Conservation (phyloP, 768 basidiomycete species). For the Sistotremastrum niveocremeum region DNA sequence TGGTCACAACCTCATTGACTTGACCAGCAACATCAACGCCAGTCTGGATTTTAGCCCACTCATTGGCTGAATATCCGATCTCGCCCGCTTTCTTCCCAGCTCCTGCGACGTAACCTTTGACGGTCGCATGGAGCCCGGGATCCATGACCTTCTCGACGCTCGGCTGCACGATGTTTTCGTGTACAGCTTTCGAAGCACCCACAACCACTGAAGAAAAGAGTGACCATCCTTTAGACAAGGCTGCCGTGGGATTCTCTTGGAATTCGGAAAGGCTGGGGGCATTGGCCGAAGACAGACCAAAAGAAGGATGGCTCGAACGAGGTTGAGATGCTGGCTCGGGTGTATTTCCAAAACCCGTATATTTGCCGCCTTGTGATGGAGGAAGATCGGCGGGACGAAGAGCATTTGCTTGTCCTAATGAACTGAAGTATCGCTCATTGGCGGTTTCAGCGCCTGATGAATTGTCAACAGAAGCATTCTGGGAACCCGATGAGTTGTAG, state of each 20-base stretch:
- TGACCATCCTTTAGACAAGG: conserved; percentile 91
- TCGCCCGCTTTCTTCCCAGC: conserved; percentile 50
- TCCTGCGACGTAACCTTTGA: conserved; percentile 59
- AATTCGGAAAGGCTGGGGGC: conserved; percentile 71
- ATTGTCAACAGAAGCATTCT: conserved; percentile 29
- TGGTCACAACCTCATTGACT: conserved; percentile 55
- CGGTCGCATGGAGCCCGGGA: conserved; percentile 61
- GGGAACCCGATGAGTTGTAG: conserved; percentile 29
- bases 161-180: conserved; percentile 84
- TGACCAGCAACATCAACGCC: conserved; percentile 81
- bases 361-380: conserved; percentile 88
- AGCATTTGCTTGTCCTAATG: conserved; percentile 73
- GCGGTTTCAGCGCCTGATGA: conserved; percentile 49
- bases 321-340: conserved; percentile 38
- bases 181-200: conserved; percentile 66
- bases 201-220: conserved; percentile 78
- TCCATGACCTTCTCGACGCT: conserved; percentile 71
- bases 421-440: conserved; percentile 82
- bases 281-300: conserved; percentile 60
- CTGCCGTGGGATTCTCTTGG: conserved; percentile 75
- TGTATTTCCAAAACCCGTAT: conserved; percentile 84
- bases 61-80: conserved; percentile 53
- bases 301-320: conserved; percentile 48
- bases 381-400: conserved; percentile 64
- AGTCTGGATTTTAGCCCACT: conserved; percentile 61